These are phyloP conservation scores for Paraphoma sp. DNA, from an alignment of 2,329 filamentous ascomycete genomes.

Conservation along the genomic window DNA sequence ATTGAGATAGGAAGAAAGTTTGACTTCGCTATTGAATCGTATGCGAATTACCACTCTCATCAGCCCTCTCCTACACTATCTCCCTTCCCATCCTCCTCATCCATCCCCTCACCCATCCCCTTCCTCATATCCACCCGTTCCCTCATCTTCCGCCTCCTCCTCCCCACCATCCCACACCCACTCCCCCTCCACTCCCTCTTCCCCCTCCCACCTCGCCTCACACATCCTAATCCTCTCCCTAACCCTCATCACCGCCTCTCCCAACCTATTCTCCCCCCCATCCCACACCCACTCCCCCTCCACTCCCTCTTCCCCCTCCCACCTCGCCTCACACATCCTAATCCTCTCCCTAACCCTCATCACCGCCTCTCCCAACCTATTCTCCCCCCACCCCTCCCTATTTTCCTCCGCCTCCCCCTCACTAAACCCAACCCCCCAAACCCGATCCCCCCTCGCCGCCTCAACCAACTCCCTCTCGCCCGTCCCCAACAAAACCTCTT, in stretches of 20 bases:
- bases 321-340: slow-evolving; percentile 18
- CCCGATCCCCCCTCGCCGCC: slow-evolving; percentile 50
- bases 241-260: slow-evolving; percentile 66
- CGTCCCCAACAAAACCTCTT: slow-evolving; percentile 57
- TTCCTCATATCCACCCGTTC: not conserved
- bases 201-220: not conserved
- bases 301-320: not conserved
- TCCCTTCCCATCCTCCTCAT: too few relatives aligned
- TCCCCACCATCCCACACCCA: not conserved
- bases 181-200: not conserved
- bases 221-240: slow-evolving; percentile 55
- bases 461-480: slow-evolving; percentile 62
- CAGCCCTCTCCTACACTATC: too few relatives aligned
- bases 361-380: slow-evolving; percentile 67
- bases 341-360: slow-evolving; percentile 63
- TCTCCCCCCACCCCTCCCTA: slow-evolving; percentile 64
- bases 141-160: not conserved
- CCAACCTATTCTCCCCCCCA: slow-evolving; percentile 69
- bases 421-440: slow-evolving; percentile 21
- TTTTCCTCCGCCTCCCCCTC: slow-evolving; percentile 32
- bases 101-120: too few relatives aligned
- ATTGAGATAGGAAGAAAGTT: too few relatives aligned
- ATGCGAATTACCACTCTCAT: too few relatives aligned
- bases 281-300: not conserved
- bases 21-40: too few relatives aligned